Percentiles rank a stretch among this genome's conserved stretches.
These are phyloP conservation scores for Canariomyces notabilis DNA, from an alignment of 2,329 filamentous ascomycete genomes.

Conservation along the genomic window DNA sequence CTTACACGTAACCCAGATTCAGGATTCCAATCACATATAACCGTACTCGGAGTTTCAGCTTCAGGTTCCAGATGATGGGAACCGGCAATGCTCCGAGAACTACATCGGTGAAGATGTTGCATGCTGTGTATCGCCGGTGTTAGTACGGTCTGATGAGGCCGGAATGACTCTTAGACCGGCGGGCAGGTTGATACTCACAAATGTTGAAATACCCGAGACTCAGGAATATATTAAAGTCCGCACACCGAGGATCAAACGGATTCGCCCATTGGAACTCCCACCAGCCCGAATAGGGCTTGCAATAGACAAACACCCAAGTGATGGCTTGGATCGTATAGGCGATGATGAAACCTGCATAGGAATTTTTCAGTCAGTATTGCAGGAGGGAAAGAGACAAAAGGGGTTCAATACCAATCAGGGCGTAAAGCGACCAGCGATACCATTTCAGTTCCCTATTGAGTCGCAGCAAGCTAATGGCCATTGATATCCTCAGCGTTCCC, in stretches of 20 bases:
- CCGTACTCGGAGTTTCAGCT: slow-evolving; percentile 6
- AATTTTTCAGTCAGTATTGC: neutral
- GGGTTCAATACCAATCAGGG: slow-evolving; percentile 3
- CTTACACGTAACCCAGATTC: slow-evolving; percentile 13
- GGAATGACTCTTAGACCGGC: too few species aligned
- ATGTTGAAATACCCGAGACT: slow-evolving; percentile 10
- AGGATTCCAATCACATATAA: slow-evolving; percentile 13
- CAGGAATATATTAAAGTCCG: slow-evolving; percentile 7
- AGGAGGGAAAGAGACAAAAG: neutral
- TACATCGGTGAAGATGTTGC: slow-evolving; percentile 15
- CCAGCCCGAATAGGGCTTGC: slow-evolving; percentile 12
- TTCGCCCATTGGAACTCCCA: slow-evolving; percentile 14
- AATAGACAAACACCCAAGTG: slow-evolving; percentile 11
- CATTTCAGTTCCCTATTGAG: slow-evolving; percentile 8
- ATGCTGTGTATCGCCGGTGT: neutral
- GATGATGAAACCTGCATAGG: slow-evolving; percentile 6
- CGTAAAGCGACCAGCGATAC: slow-evolving; percentile 9
- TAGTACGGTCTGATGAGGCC: too few species aligned
- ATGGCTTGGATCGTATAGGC: slow-evolving; percentile 9
- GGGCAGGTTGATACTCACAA: slow-evolving; percentile 3
- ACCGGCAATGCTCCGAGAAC: slow-evolving; percentile 8
- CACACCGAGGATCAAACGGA: slow-evolving; percentile 8
- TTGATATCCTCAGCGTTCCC: slow-evolving; percentile 9
- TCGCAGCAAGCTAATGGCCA: slow-evolving; percentile 12
- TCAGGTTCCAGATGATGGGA: slow-evolving; percentile 12